Conservation (phyloP, 2,329 filamentous ascomycete species). For the Erysiphe pulchra region DNA sequence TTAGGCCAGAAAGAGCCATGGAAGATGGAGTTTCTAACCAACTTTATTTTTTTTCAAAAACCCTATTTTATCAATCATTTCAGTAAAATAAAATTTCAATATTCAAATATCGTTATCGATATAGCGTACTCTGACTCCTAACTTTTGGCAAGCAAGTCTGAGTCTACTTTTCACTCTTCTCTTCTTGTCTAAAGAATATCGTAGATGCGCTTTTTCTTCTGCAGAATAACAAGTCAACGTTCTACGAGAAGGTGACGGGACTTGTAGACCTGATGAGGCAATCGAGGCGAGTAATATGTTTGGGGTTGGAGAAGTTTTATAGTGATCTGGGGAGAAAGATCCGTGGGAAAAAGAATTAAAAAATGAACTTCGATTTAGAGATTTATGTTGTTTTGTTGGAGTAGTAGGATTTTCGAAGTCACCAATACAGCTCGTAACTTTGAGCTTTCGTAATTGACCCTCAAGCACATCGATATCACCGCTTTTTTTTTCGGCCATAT, state of each 20-base stretch:
- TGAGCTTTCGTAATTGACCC: conserved; percentile 51
- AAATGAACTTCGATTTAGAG: conserved; percentile 7
- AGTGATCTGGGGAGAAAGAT: conserved; percentile 9
- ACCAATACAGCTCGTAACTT: conserved; percentile 3
- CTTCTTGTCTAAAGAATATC: conserved; percentile 25
- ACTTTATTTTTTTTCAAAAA: too few relatives aligned
- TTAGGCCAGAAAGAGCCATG: too few relatives aligned
- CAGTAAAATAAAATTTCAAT: too few relatives aligned
- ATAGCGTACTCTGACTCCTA: conserved; percentile 9
- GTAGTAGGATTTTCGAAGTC: neutral
- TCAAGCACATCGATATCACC: conserved; percentile 81
- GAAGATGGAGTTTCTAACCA: too few relatives aligned
- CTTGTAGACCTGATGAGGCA: conserved; percentile 2
- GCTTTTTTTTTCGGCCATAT: conserved; percentile 73
- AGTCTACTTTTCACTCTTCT: conserved; percentile 27
- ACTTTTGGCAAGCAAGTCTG: conserved; percentile 11
- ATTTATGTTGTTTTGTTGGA: conserved; percentile 12
- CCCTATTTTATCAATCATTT: too few relatives aligned
- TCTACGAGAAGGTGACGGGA: conserved; percentile 21
- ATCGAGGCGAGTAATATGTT: conserved; percentile 11
- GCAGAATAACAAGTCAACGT: conserved; percentile 34
- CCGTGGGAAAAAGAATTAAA: too few relatives aligned
- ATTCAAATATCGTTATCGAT: conserved; percentile 9
- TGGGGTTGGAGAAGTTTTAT: conserved; percentile 7
- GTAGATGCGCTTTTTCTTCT: conserved; percentile 30